These are phyloP conservation scores for Backusella westeae DNA, from an alignment of 192 early-diverging fungal species.

Conservation along the genomic window DNA sequence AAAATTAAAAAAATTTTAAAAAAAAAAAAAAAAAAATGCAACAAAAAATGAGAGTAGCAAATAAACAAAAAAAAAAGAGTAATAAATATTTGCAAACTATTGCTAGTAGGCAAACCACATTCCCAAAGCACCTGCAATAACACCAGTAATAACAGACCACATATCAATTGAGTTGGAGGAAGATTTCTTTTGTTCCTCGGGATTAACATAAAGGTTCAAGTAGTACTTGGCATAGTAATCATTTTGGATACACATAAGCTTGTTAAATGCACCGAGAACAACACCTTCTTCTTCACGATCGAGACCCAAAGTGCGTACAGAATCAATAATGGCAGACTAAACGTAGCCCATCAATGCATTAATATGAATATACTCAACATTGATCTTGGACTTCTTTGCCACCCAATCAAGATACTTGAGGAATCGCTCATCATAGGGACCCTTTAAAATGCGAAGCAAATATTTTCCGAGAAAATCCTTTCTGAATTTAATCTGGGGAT, in stretches of 20 bases:
- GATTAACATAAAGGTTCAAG: slow-evolving; percentile 29
- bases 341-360: slow-evolving; percentile 74
- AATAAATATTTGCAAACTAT: background rate
- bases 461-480: slow-evolving; percentile 73
- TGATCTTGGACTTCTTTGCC: slow-evolving; percentile 69
- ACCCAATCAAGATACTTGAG: slow-evolving; percentile 81
- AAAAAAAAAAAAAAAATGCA: no score
- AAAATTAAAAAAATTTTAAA: no score
- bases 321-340: slow-evolving; percentile 54
- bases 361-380: slow-evolving; percentile 80
- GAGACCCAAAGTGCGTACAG: slow-evolving; percentile 46
- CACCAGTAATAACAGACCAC: slow-evolving; percentile 10
- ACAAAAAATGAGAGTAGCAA: background rate
- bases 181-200: background rate
- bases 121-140: slow-evolving; percentile 9
- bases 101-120: background rate
- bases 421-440: slow-evolving; percentile 49
- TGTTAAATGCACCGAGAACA: slow-evolving; percentile 67
- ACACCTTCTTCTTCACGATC: slow-evolving; percentile 53
- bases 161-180: background rate
- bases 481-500: slow-evolving; percentile 75
- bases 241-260: slow-evolving; percentile 85
- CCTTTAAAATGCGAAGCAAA: slow-evolving; percentile 57
- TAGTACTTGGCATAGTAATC: slow-evolving; percentile 80
- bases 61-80: background rate